A percentile compares a stretch with the other conserved stretches of the same genome.
These are phyloP conservation scores for Iris macrosiphon DNA, from an alignment of 106 monocot species.

Conservation along the genomic window DNA sequence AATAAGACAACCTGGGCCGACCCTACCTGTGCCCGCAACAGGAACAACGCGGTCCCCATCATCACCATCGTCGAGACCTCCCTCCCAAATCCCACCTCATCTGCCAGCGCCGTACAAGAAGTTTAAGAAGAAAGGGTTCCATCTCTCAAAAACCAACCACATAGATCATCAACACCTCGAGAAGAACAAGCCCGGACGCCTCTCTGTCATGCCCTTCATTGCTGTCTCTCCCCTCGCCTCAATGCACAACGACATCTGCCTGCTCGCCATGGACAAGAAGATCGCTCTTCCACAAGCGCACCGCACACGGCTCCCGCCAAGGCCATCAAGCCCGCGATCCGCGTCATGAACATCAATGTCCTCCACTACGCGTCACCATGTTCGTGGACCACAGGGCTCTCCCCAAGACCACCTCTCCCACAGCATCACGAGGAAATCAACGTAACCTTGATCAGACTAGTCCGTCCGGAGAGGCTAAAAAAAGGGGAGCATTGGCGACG, in stretches of 20 bases:
- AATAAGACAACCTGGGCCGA: constrained; percentile 10
- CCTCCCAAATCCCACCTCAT: constrained; percentile 58
- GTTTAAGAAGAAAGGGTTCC: neutral
- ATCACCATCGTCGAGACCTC: constrained; percentile 15
- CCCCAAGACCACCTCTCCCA: constrained; percentile 2
- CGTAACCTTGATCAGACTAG: constrained; percentile 30
- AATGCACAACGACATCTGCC: constrained; percentile 58
- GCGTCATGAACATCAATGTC: constrained; percentile 1
- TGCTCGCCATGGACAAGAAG: constrained; percentile 34
- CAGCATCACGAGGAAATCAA: constrained; percentile 30
- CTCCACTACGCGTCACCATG: neutral
- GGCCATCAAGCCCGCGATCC: neutral
- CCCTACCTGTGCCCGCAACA: constrained; percentile 7
- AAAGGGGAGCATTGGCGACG: constrained; percentile 3
- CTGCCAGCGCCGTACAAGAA: constrained; percentile 40
- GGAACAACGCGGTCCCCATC: constrained; percentile 16
- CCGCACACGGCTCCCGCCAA: neutral
- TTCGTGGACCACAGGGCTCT: constrained; percentile 8
- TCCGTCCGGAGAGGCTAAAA: neutral
- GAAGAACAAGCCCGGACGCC: constrained; percentile 5
- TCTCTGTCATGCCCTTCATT: constrained; percentile 36
- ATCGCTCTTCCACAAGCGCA: constrained; percentile 7
- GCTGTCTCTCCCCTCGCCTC: constrained; percentile 42
- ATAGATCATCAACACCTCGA: constrained; percentile 61
- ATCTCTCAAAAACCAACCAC: constrained; percentile 3